Evolutionary conservation across 2,329 filamentous ascomycete genomes (phyloP).

Genomic region (Penicillium fuscoglaucum): DNA sequence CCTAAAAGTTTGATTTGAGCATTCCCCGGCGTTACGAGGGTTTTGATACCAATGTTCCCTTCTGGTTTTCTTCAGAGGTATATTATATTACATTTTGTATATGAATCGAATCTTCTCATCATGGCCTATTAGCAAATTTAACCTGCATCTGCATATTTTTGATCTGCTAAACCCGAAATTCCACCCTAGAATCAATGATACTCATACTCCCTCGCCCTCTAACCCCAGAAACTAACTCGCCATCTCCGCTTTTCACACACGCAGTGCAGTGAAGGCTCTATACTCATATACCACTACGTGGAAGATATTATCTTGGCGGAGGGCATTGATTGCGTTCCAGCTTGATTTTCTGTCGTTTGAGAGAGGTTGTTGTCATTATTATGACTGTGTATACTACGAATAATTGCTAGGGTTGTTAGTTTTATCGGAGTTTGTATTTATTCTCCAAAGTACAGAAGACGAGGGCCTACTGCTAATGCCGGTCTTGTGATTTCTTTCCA

Average conservation of each 20-base stretch:
- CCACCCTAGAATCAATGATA: not conserved
- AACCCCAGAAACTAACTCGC: too few species aligned
- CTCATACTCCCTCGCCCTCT: too few species aligned
- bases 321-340: slow-evolving; percentile 52
- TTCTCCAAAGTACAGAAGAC: not conserved
- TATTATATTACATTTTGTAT: slow-evolving; percentile 16
- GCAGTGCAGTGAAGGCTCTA: not conserved
- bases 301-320: slow-evolving; percentile 50
- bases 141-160: not conserved
- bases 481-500: not conserved
- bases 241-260: not conserved
- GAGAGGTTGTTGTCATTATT: not conserved
- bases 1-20: slow-evolving; percentile 35
- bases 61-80: slow-evolving; percentile 11
- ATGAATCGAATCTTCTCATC: slow-evolving; percentile 8
- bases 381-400: not conserved
- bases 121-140: not conserved
- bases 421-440: not conserved
- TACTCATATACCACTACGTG: slow-evolving; percentile 26
- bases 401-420: not conserved
- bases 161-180: not conserved
- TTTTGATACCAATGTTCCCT: slow-evolving; percentile 37
- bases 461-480: not conserved
- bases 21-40: slow-evolving; percentile 35
- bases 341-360: slow-evolving; percentile 55